phyloP scores from a whole-genome alignment of 2,329 filamentous ascomycete species.

The Nemania bipapillata region DNA sequence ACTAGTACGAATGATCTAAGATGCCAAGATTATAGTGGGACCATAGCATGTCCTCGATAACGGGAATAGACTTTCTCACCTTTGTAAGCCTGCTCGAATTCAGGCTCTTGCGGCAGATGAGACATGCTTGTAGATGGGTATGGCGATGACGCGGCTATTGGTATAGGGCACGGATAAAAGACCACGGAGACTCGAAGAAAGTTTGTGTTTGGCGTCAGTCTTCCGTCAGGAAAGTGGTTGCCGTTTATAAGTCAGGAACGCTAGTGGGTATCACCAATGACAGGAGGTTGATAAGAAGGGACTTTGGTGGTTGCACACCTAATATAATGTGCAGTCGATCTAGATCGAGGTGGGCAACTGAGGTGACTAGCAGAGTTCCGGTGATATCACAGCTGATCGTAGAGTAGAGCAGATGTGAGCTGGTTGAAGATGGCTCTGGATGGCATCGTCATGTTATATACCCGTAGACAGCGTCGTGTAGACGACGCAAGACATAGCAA shows the following conservation, averaged over 20 bases:
- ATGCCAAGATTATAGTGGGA: background rate
- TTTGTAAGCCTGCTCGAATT: constrained; percentile 99
- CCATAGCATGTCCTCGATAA: constrained; percentile 34
- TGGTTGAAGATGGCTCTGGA: constrained; percentile 1
- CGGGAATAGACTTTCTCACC: constrained; percentile 64
- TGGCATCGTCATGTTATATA: constrained; percentile 28
- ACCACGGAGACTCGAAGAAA: background rate
- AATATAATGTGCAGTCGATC: constrained; percentile 1
- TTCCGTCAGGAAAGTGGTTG: background rate
- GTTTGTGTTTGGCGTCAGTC: constrained; percentile 14
- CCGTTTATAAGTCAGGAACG: constrained; percentile 21
- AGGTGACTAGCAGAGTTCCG: background rate
- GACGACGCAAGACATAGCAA: background rate
- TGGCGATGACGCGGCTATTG: constrained; percentile 4
- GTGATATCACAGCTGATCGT: constrained; percentile 15
- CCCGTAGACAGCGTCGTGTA: background rate
- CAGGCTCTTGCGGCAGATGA: constrained; percentile 86
- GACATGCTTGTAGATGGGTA: constrained; percentile 68
- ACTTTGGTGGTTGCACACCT: constrained; percentile 3
- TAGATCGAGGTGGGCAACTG: background rate
- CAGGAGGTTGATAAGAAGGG: constrained; percentile 15
- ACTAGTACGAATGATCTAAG: background rate
- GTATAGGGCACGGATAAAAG: background rate
- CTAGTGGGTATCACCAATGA: constrained; percentile 20
- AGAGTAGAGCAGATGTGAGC: background rate